phyloP scores from a whole-genome alignment of 208 protist genomes.

The Acanthamoeba culbertsoni region DNA sequence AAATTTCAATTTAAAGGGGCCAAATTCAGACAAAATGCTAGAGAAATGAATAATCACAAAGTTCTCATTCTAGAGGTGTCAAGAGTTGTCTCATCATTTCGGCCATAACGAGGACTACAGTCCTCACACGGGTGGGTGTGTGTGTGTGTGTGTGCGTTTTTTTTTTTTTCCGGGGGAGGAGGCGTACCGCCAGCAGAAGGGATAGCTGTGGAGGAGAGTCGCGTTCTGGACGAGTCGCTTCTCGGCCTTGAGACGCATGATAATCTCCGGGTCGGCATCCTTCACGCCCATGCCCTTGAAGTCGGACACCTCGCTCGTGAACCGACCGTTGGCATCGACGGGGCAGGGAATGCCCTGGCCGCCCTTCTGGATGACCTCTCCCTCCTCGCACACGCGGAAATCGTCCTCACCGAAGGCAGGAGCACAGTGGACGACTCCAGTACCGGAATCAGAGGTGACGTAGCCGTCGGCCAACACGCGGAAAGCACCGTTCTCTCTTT shows the following conservation, averaged over 20 bases:
- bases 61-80: constrained; percentile 34
- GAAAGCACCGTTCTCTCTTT: constrained; percentile 87
- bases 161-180: too few relatives aligned
- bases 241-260: constrained; percentile 91
- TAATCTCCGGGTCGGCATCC: constrained; percentile 95
- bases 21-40: constrained; percentile 33
- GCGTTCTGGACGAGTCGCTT: constrained; percentile 90
- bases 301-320: constrained; percentile 95
- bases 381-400: constrained; percentile 94
- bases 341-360: constrained; percentile 90
- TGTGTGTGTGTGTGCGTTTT: too few relatives aligned
- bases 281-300: constrained; percentile 97
- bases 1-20: background rate
- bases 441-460: constrained; percentile 97
- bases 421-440: constrained; percentile 99
- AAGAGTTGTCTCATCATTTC: background rate
- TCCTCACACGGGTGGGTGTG: too few relatives aligned
- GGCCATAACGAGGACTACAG: too few relatives aligned
- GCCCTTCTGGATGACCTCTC: constrained; percentile 91
- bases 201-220: constrained; percentile 97
- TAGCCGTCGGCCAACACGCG: constrained; percentile 94
- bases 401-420: constrained; percentile 99
- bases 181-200: constrained; percentile 99
- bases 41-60: constrained; percentile 14
- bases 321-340: constrained; percentile 96